Percentiles rank a stretch among this genome's conserved stretches.
These are phyloP conservation scores for Curvularia lunata DNA, from an alignment of 2,329 filamentous ascomycete species.

Conservation along the genomic window DNA sequence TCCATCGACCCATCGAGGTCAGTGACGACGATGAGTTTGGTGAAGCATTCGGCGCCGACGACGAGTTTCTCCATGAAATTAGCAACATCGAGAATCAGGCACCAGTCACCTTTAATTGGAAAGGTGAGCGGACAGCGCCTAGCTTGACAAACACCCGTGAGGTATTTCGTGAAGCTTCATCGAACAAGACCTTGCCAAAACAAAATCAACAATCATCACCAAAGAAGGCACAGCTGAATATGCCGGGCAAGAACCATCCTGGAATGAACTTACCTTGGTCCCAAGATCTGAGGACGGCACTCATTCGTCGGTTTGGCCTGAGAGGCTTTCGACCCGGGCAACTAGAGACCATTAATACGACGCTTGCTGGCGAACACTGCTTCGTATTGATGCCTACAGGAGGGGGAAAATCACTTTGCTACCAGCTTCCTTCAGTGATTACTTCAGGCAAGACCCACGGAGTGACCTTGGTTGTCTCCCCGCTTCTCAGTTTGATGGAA, in stretches of 20 bases:
- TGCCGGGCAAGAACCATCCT: slow-evolving; percentile 50
- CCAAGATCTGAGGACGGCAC: slow-evolving; percentile 76
- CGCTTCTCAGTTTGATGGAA: slow-evolving; percentile 93
- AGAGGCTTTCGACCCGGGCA: slow-evolving; percentile 89
- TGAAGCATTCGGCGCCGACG: slow-evolving; percentile 40
- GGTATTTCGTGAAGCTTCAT: slow-evolving; percentile 43
- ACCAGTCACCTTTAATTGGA: slow-evolving; percentile 37
- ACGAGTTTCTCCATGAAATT: slow-evolving; percentile 50
- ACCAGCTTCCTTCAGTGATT: slow-evolving; percentile 89
- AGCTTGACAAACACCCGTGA: slow-evolving; percentile 25
- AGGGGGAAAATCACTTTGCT: slow-evolving; percentile 95
- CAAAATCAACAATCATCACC: slow-evolving; percentile 31
- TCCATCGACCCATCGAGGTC: slow-evolving; percentile 16
- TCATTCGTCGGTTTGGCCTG: slow-evolving; percentile 84
- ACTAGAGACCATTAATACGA: slow-evolving; percentile 94
- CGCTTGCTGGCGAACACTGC: slow-evolving; percentile 81
- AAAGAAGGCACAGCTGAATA: slow-evolving; percentile 35
- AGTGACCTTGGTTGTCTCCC: slow-evolving; percentile 93
- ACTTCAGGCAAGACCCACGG: slow-evolving; percentile 80
- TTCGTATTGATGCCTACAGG: slow-evolving; percentile 99
- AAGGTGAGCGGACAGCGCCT: slow-evolving; percentile 29
- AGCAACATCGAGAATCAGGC: slow-evolving; percentile 52
- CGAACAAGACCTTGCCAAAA: slow-evolving; percentile 27
- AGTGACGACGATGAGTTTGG: slow-evolving; percentile 27
- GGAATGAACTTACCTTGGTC: slow-evolving; percentile 71